phyloP scores from a whole-genome alignment of 352 stramenopile species.

The Phytophthora lateralis region DNA sequence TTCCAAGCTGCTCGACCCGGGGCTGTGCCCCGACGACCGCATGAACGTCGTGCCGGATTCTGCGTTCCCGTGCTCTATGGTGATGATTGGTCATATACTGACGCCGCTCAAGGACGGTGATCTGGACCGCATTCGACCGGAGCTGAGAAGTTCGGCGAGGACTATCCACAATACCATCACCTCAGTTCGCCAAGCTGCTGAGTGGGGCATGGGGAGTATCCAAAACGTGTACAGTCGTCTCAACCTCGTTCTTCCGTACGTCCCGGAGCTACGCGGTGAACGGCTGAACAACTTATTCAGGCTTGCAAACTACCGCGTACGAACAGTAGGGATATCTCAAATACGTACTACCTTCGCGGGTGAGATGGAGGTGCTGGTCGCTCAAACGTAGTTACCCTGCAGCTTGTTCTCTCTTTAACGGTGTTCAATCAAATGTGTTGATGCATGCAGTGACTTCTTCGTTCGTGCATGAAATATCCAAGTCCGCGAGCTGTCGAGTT shows the following conservation, averaged over 20 bases:
- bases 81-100: no score
- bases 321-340: slow-evolving; percentile 19
- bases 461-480: no score
- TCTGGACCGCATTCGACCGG: not conserved
- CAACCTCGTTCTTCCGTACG: not conserved
- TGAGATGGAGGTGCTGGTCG: not conserved
- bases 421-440: no score
- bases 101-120: not conserved
- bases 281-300: not conserved
- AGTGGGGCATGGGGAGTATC: slow-evolving; percentile 8
- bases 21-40: no score
- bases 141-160: not conserved
- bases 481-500: no score
- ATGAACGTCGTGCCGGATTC: no score
- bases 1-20: no score
- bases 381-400: no score
- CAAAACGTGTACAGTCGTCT: slow-evolving; percentile 6
- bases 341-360: slow-evolving; percentile 8
- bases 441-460: no score
- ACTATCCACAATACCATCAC: slow-evolving; percentile 16
- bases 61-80: no score
- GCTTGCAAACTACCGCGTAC: slow-evolving; percentile 9
- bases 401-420: no score
- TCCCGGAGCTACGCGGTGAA: not conserved
- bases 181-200: slow-evolving; percentile 1